Percentiles rank a stretch among this genome's conserved stretches.
Conservation (phyloP, 805 yeast species). For the Starmera amethionina region DNA sequence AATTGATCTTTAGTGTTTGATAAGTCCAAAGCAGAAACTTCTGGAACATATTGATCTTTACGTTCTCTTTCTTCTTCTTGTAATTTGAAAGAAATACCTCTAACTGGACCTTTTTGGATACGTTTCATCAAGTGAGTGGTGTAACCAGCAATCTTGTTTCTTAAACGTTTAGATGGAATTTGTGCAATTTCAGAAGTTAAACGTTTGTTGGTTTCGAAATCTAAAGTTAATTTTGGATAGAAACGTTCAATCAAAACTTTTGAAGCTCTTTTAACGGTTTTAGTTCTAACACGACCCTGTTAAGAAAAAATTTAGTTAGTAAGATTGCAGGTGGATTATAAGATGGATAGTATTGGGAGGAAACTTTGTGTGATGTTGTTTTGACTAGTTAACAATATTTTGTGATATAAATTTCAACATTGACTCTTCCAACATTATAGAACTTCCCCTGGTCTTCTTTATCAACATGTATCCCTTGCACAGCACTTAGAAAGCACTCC, state of each 20-base stretch:
- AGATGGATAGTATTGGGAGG: neutral
- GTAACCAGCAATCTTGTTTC: constrained; percentile 99
- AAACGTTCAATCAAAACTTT: constrained; percentile 98
- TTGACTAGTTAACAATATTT: neutral
- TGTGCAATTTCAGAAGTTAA: constrained; percentile 96
- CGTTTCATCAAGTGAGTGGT: constrained; percentile 99
- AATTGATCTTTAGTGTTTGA: constrained; percentile 92
- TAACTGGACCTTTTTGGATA: constrained; percentile 99
- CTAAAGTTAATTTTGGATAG: constrained; percentile 99
- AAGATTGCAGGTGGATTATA: neutral
- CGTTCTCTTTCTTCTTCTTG: constrained; percentile 99
- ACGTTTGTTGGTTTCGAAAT: constrained; percentile 99
- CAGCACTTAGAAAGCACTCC: too few relatives aligned
- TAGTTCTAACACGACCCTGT: constrained; percentile 99
- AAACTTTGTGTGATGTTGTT: neutral
- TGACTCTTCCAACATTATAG: too few relatives aligned
- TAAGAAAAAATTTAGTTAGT: constrained; percentile 2
- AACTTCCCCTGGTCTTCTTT: too few relatives aligned
- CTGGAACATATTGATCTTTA: constrained; percentile 99
- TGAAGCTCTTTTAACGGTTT: constrained; percentile 99
- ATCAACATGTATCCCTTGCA: too few relatives aligned
- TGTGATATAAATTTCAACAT: too few relatives aligned
- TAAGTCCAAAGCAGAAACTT: constrained; percentile 98
- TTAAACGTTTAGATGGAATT: constrained; percentile 98
- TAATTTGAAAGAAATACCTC: constrained; percentile 99